These are phyloP conservation scores for Penicillium sp. DNA, from an alignment of 2,329 filamentous ascomycete genomes.

Conservation along the genomic window DNA sequence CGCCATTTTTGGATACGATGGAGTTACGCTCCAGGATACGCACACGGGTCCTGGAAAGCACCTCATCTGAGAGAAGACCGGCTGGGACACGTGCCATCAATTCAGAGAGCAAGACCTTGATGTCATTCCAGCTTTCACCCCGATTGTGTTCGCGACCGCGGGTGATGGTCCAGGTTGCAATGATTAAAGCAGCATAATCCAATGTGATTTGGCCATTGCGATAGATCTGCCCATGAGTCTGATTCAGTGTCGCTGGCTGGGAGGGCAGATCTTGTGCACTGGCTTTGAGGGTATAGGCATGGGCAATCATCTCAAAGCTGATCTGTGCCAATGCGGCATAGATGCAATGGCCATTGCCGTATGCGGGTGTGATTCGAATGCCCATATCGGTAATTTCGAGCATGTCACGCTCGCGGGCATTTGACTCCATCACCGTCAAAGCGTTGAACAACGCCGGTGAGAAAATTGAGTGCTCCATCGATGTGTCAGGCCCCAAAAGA, in stretches of 20 bases:
- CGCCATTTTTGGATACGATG: slow-evolving; percentile 35
- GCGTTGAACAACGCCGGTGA: slow-evolving; percentile 46
- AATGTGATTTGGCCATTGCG: slow-evolving; percentile 44
- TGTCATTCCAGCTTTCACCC: slow-evolving; percentile 27
- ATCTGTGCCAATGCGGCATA: slow-evolving; percentile 46
- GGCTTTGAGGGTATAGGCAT: slow-evolving; percentile 37
- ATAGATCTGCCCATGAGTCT: slow-evolving; percentile 44
- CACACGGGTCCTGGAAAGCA: slow-evolving; percentile 31
- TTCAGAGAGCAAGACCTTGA: slow-evolving; percentile 29
- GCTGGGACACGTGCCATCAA: slow-evolving; percentile 34
- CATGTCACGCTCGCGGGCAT: slow-evolving; percentile 41
- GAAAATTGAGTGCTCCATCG: slow-evolving; percentile 45
- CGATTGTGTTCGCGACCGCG: slow-evolving; percentile 34
- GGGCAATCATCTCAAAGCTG: slow-evolving; percentile 42
- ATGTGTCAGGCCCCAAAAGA: slow-evolving; percentile 32
- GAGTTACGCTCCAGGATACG: slow-evolving; percentile 37
- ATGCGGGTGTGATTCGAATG: slow-evolving; percentile 31
- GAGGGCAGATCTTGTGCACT: slow-evolving; percentile 26
- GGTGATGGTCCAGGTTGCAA: slow-evolving; percentile 42
- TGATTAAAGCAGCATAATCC: slow-evolving; percentile 40
- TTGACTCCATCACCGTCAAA: slow-evolving; percentile 43
- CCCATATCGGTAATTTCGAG: slow-evolving; percentile 34
- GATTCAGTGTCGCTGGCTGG: slow-evolving; percentile 41
- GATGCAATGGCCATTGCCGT: slow-evolving; percentile 40
- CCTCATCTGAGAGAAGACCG: slow-evolving; percentile 29